These are phyloP conservation scores for Metarhizium sp. DNA, from an alignment of 2,329 filamentous ascomycete genomes.

Conservation along the genomic window DNA sequence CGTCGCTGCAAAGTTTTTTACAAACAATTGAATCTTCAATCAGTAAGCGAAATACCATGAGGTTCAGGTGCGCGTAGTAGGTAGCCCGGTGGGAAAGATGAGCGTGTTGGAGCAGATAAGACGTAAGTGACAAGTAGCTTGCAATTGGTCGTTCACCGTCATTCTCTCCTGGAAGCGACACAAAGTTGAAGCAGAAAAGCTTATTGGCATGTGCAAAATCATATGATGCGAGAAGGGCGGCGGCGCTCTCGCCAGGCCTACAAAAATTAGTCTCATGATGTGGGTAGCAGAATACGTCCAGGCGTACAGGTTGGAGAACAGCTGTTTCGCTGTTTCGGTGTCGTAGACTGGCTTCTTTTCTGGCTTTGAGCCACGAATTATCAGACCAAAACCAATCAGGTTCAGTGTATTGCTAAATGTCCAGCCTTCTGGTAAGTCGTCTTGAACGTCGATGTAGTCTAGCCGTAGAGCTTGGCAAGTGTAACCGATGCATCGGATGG, in stretches of 20 bases:
- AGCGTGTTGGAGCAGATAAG: slow-evolving; percentile 89
- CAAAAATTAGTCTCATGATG: background rate
- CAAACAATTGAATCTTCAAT: slow-evolving; percentile 77
- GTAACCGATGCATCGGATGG: slow-evolving; percentile 65
- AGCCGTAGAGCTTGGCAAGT: slow-evolving; percentile 60
- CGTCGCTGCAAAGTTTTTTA: slow-evolving; percentile 75
- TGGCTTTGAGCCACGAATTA: slow-evolving; percentile 60
- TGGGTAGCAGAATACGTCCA: too few species aligned
- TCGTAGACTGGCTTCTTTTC: slow-evolving; percentile 51
- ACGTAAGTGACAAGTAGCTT: slow-evolving; percentile 77
- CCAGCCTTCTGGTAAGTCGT: slow-evolving; percentile 88
- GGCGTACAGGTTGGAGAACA: slow-evolving; percentile 70
- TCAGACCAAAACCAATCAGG: slow-evolving; percentile 73
- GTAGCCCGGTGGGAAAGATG: slow-evolving; percentile 71
- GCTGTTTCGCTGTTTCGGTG: slow-evolving; percentile 69
- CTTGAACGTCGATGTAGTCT: slow-evolving; percentile 76
- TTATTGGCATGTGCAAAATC: slow-evolving; percentile 95
- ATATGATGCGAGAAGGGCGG: slow-evolving; percentile 76
- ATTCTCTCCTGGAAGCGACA: slow-evolving; percentile 55
- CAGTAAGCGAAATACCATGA: slow-evolving; percentile 77
- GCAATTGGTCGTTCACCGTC: slow-evolving; percentile 66
- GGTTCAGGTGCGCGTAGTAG: slow-evolving; percentile 74
- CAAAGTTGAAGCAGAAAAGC: slow-evolving; percentile 79
- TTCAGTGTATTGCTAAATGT: slow-evolving; percentile 68
- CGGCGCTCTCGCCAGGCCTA: slow-evolving; percentile 71